A percentile compares a stretch with the other conserved stretches of the same genome.
Evolutionary conservation across 2,329 filamentous ascomycete species (phyloP).

Genomic region (Neonectria ditissima): DNA sequence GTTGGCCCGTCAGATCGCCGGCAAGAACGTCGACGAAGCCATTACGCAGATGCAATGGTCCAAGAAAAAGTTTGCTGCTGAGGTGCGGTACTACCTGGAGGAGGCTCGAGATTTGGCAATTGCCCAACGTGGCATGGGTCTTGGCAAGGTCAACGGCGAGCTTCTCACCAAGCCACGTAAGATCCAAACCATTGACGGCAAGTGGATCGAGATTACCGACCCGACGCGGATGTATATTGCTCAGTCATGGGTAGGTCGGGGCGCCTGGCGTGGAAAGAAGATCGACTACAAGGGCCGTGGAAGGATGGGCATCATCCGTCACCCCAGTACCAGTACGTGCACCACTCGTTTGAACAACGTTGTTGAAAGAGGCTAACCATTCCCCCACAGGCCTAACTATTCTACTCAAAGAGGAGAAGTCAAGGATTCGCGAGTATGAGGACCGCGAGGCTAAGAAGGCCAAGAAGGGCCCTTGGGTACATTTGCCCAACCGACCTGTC

Average conservation of each 20-base stretch:
- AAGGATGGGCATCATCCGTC: conserved; percentile 73
- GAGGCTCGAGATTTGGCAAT: conserved; percentile 85
- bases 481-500: conserved; percentile 87
- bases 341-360: neutral
- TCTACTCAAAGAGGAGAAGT: conserved; percentile 93
- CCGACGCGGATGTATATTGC: conserved; percentile 89
- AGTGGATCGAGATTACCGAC: conserved; percentile 76
- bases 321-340: conserved; percentile 81
- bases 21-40: conserved; percentile 94
- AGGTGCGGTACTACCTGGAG: conserved; percentile 83
- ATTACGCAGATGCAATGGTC: conserved; percentile 95
- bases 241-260: conserved; percentile 91
- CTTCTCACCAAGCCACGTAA: conserved; percentile 55
- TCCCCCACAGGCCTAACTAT: conserved; percentile 73
- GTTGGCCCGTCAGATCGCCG: conserved; percentile 87
- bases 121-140: conserved; percentile 85
- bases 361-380: conserved; percentile 33
- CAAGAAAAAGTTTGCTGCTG: conserved; percentile 89
- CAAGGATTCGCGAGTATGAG: conserved; percentile 81
- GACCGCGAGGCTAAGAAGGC: conserved; percentile 82
- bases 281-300: conserved; percentile 83
- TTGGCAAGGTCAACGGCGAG: conserved; percentile 62
- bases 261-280: conserved; percentile 67
- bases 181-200: conserved; percentile 81
- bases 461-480: conserved; percentile 84